Conservation (phyloP, 2,329 filamentous ascomycete species). For the Sarocladium strictum region DNA sequence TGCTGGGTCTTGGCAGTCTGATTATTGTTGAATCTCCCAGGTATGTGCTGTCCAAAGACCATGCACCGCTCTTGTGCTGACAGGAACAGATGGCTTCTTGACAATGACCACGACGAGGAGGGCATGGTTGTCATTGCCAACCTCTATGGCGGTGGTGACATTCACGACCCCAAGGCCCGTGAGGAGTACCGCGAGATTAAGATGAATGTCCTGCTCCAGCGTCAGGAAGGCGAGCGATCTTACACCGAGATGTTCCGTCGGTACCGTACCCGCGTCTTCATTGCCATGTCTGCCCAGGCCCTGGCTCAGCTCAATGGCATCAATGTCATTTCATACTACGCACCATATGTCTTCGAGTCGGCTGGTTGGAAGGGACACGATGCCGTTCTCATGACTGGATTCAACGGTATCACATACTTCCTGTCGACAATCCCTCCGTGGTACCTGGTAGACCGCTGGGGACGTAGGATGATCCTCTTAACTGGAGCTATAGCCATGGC, state of each 20-base stretch:
- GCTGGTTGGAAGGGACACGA: conserved; percentile 91
- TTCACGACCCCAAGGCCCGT: conserved; percentile 84
- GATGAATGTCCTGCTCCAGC: conserved; percentile 89
- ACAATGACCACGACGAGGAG: conserved; percentile 97
- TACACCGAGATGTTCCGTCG: conserved; percentile 93
- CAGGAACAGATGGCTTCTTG: conserved; percentile 77
- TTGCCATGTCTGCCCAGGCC: conserved; percentile 96
- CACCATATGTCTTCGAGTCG: conserved; percentile 91
- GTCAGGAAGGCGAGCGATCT: conserved; percentile 88
- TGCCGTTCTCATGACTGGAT: conserved; percentile 93
- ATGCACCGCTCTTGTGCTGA: conserved; percentile 18
- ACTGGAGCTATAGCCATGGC: conserved; percentile 88
- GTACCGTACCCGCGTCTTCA: conserved; percentile 88
- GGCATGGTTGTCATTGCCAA: conserved; percentile 98
- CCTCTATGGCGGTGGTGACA: conserved; percentile 90
- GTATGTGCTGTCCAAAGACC: conserved; percentile 39
- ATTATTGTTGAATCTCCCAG: conserved; percentile 95
- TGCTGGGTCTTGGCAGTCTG: conserved; percentile 80
- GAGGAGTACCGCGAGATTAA: conserved; percentile 99
- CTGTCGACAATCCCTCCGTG: conserved; percentile 90
- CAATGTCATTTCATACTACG: conserved; percentile 99
- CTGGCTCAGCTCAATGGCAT: conserved; percentile 97
- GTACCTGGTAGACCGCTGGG: conserved; percentile 93
- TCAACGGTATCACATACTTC: conserved; percentile 87
- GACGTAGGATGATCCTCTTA: conserved; percentile 80